These are phyloP conservation scores for Alternaria sp. DNA, from an alignment of 2,329 filamentous ascomycete species.

Conservation along the genomic window DNA sequence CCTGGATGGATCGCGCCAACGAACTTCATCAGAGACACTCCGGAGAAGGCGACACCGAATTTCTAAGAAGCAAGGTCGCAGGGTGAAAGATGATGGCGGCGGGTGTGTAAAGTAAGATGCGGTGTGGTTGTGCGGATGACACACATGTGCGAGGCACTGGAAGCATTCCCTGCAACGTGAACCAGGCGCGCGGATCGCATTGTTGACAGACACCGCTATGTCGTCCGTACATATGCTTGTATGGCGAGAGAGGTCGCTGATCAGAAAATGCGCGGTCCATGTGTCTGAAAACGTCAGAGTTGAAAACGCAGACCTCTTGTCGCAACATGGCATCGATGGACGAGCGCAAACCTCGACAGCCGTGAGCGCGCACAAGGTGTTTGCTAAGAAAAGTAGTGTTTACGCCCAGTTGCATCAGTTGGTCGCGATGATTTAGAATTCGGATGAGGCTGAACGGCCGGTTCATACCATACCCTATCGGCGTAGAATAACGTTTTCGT, in stretches of 20 bases:
- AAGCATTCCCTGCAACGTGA: conserved; percentile 1
- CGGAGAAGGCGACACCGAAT: background rate
- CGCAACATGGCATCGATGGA: too few species aligned
- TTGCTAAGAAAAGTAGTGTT: too few species aligned
- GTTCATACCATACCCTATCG: background rate
- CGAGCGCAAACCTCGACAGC: too few species aligned
- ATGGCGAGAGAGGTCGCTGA: background rate
- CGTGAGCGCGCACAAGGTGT: too few species aligned
- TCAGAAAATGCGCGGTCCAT: background rate
- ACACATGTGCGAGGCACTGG: conserved; percentile 8
- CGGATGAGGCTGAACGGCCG: background rate
- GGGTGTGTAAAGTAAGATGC: conserved; percentile 3
- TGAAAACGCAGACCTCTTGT: too few species aligned
- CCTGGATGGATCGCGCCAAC: background rate
- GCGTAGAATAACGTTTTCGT: background rate
- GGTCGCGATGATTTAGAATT: background rate
- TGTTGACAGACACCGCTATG: background rate
- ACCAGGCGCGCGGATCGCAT: conserved; percentile 7
- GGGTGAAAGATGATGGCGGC: background rate
- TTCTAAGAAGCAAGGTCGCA: background rate
- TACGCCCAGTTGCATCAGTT: background rate
- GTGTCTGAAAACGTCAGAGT: too few species aligned
- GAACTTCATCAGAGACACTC: too few species aligned
- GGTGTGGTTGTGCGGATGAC: conserved; percentile 5
- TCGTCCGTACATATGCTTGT: background rate